Conservation (phyloP, 108 stramenopile genomes). For the Conticribra weissflogii region DNA sequence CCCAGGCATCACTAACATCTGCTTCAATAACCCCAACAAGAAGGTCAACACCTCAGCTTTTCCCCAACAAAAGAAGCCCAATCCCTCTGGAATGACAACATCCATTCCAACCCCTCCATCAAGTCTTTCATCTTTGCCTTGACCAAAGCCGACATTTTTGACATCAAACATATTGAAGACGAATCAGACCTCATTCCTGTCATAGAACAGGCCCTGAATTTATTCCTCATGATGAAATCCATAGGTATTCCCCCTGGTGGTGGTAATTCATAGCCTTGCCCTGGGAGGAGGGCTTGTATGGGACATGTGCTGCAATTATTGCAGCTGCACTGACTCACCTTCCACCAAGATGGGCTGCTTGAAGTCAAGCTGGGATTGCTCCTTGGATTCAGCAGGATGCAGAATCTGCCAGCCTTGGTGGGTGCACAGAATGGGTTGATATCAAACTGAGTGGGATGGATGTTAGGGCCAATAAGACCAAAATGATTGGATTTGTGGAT, state of each 20-base stretch:
- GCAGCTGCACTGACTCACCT: constrained; percentile 88
- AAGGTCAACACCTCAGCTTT: constrained; percentile 95
- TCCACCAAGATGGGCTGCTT: constrained; percentile 95
- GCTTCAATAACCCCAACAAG: constrained; percentile 90
- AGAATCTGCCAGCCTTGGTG: constrained; percentile 91
- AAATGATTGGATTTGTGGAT: constrained; percentile 98
- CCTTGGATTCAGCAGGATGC: constrained; percentile 98
- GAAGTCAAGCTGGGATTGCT: constrained; percentile 98
- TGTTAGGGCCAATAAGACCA: constrained; percentile 94
- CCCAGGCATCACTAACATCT: constrained; percentile 86
- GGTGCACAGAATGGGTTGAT: constrained; percentile 94
- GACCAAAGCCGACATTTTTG: constrained; percentile 97
- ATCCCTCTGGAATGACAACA: constrained; percentile 77
- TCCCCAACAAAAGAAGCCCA: constrained; percentile 86
- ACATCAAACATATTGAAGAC: constrained; percentile 83
- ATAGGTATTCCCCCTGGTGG: constrained; percentile 91
- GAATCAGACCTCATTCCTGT: constrained; percentile 77
- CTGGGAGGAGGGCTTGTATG: constrained; percentile 99
- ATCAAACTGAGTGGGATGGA: constrained; percentile 98
- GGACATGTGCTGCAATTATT: constrained; percentile 99
- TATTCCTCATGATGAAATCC: constrained; percentile 77
- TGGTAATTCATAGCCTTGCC: constrained; percentile 95
- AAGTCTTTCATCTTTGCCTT: constrained; percentile 96
- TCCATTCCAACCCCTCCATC: constrained; percentile 65
- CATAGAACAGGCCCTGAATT: constrained; percentile 82